Base-by-base conservation (phyloP, 2,329 filamentous ascomycete genomes). In the Xylaria hypoxylon region DNA sequence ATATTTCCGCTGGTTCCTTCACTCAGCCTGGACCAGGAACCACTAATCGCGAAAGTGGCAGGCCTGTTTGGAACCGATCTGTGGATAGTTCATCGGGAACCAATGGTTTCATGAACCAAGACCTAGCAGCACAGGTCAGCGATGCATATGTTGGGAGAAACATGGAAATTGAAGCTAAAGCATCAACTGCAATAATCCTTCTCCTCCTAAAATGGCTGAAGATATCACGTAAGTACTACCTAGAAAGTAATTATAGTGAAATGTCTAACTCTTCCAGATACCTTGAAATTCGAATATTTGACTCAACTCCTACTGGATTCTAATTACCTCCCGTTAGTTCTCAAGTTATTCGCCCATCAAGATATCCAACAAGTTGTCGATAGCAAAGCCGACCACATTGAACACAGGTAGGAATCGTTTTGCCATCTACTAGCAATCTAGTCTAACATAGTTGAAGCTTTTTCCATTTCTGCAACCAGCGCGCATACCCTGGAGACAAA, bases 201-300 rank as follows among this genome's bases (percentile, higher is more conserved):
- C 83, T 97, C n/a, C 80, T 98, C 50, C 78, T 98, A 67, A 99
- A 98, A 79, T 99, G 96, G 96, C 91, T 98, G 74, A 96, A 97
- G 78, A 84, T 97, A 60, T 97, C 94, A 64, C 96, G 93, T 96
- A 83, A 83, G 92, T 83, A 38, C 31, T 17, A 53, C 76, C 77
- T 59, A 26, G 5, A 13, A 52, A n/a, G 17, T 26, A 1, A 44
- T 45, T 13, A 15, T 2, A 38, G 44, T 28, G 33, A 35, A 44
- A 6, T 19, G 19, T 19, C 67, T 69, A 31, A 69, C 58, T 24
- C 19, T 62, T 56, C 48, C 68, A 96, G 93, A 99, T 77, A 87
- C 98, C 31, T 83, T 99, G 70, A 97, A 97, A 77, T 97, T 96
- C 72, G 96, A 99, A 80, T 98, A 97, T 75, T 83, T 99, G 75